These are phyloP conservation scores for Lagenidium giganteum DNA, from an alignment of 352 stramenopile genomes.

Conservation along the genomic window DNA sequence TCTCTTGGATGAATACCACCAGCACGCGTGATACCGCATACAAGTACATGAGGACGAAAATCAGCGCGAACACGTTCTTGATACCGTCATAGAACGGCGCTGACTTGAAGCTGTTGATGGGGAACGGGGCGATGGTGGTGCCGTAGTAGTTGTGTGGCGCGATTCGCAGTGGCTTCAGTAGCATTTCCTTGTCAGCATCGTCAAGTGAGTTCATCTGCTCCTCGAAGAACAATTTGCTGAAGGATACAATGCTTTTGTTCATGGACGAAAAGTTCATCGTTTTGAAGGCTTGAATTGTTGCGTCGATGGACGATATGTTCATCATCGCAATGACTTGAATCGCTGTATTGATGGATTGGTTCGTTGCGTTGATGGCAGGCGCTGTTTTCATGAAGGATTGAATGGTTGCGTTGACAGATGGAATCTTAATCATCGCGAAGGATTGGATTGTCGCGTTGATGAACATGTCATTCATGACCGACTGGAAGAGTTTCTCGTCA, in stretches of 20 bases:
- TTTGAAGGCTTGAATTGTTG: too few relatives aligned
- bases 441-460: too few relatives aligned
- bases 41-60: constrained; percentile 84
- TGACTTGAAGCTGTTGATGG: constrained; percentile 38
- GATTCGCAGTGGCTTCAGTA: constrained; percentile 34
- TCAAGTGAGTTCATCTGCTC: constrained; percentile 12
- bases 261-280: too few relatives aligned
- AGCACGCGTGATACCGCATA: constrained; percentile 73
- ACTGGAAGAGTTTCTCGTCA: constrained; percentile 13
- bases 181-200: constrained; percentile 20
- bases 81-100: constrained; percentile 66
- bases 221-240: too few relatives aligned
- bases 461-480: constrained; percentile 32
- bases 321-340: too few relatives aligned
- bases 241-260: too few relatives aligned
- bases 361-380: not conserved
- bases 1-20: constrained; percentile 81
- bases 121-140: constrained; percentile 29
- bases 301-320: too few relatives aligned
- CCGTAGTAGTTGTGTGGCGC: constrained; percentile 39
- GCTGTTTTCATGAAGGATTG: not conserved
- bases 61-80: constrained; percentile 62
- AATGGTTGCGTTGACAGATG: not conserved
- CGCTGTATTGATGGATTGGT: constrained; percentile 2
- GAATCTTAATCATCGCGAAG: constrained; percentile 2